Evolutionary conservation across 495 filamentous ascomycete species (phyloP), one percentile per base, ranked within the genome.

Genomic region (Aspergillus steynii): DNA sequence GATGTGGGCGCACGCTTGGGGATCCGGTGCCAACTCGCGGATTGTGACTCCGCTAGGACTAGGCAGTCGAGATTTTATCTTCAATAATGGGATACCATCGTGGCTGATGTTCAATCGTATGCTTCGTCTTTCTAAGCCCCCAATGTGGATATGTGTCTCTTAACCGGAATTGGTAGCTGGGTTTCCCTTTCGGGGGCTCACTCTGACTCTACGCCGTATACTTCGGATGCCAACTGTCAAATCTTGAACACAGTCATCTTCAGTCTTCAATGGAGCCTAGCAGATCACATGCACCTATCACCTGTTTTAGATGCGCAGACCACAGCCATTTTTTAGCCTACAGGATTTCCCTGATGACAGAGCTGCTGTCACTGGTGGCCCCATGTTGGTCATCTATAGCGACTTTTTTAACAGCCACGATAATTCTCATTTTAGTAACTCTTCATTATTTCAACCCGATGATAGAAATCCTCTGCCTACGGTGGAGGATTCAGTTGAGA

Each of bases 91-190:
- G 51, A 58, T 52, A n/a, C 25, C 5, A 2, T 42, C 14, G 25
- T 50, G 45, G 29, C 29, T 50, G 27, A 58, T 32, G 46, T n/a
- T 29, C 10, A 26, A 32, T 56, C 14, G 31, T 42, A 34, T 46
- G 26, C 47, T 42, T 49, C 46, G 47, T 31, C 14, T 50, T 46
- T 57, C 56, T 59, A 59, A 59, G 53, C 53, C 53, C 15, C 53
- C 26, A n/a, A 14, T 1, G 37, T 42, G 37, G 9, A 42, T 42
- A 12, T 42, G 20, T 20, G 20, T 20, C 20, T 20, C 20, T 20
- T 20, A 20, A 20, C 20, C 20, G 20, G 20, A 42, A 2, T 37
- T 37, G 34, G 34, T 37, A 10, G 34, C 34, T 20, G 20, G 20
- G 20, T 20, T 20, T 20, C 20, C 34, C 34, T 5, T 37, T 37